A percentile compares a stretch with the other conserved stretches of the same genome.
Evolutionary conservation across 768 basidiomycete species (phyloP).

Genomic region (Lactarius pseudohatsudake): DNA sequence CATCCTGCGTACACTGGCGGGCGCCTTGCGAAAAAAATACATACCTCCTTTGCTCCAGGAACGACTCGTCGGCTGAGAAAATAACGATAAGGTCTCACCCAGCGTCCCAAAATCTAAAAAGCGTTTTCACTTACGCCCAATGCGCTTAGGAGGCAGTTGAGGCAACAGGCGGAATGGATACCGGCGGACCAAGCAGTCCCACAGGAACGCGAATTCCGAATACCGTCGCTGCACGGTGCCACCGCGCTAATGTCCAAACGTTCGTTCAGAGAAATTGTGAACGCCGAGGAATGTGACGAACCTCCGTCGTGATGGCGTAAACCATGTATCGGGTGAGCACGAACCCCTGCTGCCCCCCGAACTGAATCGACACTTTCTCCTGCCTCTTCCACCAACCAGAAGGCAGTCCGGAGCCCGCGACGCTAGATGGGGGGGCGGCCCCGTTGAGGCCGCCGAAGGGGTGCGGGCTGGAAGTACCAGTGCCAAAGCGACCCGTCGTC

Average conservation of each 20-base stretch:
- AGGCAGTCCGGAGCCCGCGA: slow-evolving; percentile 72
- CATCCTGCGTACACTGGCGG: background rate
- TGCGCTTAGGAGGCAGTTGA: slow-evolving; percentile 85
- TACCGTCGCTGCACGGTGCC: slow-evolving; percentile 80
- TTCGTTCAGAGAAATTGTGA: slow-evolving; percentile 21
- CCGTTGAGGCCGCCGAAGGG: slow-evolving; percentile 28
- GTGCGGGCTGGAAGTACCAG: background rate
- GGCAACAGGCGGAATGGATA: slow-evolving; percentile 95
- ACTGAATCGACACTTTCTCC: slow-evolving; percentile 65
- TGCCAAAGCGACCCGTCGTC: slow-evolving; percentile 23
- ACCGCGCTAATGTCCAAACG: slow-evolving; percentile 45
- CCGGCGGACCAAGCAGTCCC: slow-evolving; percentile 80
- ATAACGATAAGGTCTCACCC: slow-evolving; percentile 22
- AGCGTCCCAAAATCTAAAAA: background rate
- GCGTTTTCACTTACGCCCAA: slow-evolving; percentile 65
- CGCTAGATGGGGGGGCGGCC: slow-evolving; percentile 54
- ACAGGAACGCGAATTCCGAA: slow-evolving; percentile 89
- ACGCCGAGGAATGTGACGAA: slow-evolving; percentile 3
- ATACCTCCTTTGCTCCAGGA: slow-evolving; percentile 87
- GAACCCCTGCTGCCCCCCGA: slow-evolving; percentile 89
- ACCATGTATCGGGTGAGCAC: slow-evolving; percentile 85
- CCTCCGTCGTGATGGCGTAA: slow-evolving; percentile 67
- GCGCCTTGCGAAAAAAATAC: slow-evolving; percentile 20
- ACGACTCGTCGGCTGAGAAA: slow-evolving; percentile 74
- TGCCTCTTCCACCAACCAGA: slow-evolving; percentile 87